A percentile compares a stretch with the other conserved stretches of the same genome.
Conservation (phyloP, 345 rosid genomes). For the Arabis alpina region DNA sequence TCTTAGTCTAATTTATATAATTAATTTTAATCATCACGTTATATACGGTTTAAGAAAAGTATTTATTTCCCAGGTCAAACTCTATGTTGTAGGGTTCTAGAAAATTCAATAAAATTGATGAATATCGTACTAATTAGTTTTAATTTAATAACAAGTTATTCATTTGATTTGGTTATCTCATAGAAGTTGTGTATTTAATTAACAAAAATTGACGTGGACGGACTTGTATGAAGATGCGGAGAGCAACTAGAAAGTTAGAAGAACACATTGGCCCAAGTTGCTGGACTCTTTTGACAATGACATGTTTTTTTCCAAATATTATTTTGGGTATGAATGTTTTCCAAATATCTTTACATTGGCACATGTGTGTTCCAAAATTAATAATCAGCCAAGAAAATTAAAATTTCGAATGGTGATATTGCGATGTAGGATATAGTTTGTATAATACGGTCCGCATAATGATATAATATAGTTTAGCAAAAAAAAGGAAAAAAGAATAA, state of each 20-base stretch:
- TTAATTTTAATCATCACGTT: slow-evolving; percentile 21
- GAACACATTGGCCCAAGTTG: slow-evolving; percentile 19
- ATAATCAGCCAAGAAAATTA: too few relatives aligned
- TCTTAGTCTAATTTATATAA: slow-evolving; percentile 1
- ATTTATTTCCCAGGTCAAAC: slow-evolving; percentile 4
- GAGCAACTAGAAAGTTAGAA: slow-evolving; percentile 1
- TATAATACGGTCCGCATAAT: too few relatives aligned
- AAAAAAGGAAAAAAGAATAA: too few relatives aligned
- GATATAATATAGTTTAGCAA: too few relatives aligned
- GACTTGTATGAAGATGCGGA: slow-evolving; percentile 21
- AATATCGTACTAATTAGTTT: neutral
- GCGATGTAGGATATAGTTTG: too few relatives aligned
- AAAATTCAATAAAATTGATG: slow-evolving; percentile 13
- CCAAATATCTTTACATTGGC: neutral
- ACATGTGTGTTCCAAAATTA: slow-evolving; percentile 5
- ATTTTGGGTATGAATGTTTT: neutral
- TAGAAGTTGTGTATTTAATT: neutral
- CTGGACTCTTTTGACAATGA: slow-evolving; percentile 20
- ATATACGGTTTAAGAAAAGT: neutral
- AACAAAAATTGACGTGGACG: slow-evolving; percentile 30
- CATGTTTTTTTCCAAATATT: neutral
- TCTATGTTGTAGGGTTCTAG: slow-evolving; percentile 16
- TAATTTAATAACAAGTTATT: slow-evolving; percentile 20
- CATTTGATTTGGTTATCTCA: neutral
- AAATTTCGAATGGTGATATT: too few relatives aligned